Base-by-base conservation (phyloP, 108 stramenopile species). In the Cyclostephanos invisitatus region DNA sequence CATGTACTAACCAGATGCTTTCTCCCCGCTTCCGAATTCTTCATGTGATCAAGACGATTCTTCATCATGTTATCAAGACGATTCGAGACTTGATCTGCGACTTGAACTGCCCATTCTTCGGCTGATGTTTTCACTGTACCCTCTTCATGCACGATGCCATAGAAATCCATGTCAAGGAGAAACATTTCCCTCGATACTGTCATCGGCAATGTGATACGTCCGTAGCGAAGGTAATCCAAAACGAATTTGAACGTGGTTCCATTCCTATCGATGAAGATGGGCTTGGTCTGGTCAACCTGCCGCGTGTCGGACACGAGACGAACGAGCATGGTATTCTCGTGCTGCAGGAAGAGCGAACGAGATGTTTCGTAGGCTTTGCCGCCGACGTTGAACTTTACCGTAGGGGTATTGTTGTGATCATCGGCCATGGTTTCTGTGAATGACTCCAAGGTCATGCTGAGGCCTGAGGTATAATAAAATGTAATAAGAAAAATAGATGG, bases 81-180 rank as follows among this genome's bases (percentile, higher is more conserved):
- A n/a, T n/a, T n/a, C n/a, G n/a, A n/a, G n/a, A n/a, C n/a, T n/a
- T n/a, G n/a, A n/a, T n/a, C n/a, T n/a, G n/a, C 0, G 2, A 54
- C 53, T 54, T 54, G 22, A 54, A 1, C 24, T 25, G 51, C 22
- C 53, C 53, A 54, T 54, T 8, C 53, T 54, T 25, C 22, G 21
- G 22, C 0, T 7, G 8, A 27, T 5, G 46, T 21, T 55, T 68
- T 67, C 28, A 54, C 67, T 21, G 40, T 56, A 3, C 32, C 55
- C 17, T 67, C 51, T 7, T 53, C 67, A 6, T 12, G 67, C 6
- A 67, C 51, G 9, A 67, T 67, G 22, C 67, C 54, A 24, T 68
- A 68, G 25, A 56, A 68, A 25, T 68, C 53, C 67, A 68, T 12
- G 46, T 56, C 67, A 38, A 53, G 54, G 22, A 68, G 67, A 42